Conservation (phyloP, 2,329 filamentous ascomycete species). For the Xylaria sp. region DNA sequence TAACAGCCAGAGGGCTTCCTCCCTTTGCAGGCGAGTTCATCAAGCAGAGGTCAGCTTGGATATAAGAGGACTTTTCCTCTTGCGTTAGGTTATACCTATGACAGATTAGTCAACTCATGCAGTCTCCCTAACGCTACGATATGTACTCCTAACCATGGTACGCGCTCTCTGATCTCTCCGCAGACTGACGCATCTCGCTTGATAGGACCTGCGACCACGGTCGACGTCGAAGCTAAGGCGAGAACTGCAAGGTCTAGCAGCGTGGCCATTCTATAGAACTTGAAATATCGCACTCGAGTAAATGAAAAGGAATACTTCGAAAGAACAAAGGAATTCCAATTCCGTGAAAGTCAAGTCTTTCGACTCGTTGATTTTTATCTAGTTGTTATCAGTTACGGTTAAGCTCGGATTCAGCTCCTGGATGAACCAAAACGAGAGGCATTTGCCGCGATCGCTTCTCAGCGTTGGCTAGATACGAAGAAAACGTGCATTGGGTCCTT, state of each 20-base stretch:
- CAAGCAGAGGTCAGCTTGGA: slow-evolving; percentile 22
- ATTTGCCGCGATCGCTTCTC: neutral
- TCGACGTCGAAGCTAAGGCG: neutral
- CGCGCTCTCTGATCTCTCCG: slow-evolving; percentile 1
- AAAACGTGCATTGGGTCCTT: neutral
- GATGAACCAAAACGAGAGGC: neutral
- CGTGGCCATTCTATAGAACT: neutral
- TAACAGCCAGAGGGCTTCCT: slow-evolving; percentile 1
- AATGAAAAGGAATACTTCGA: too few species aligned
- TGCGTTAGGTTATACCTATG: neutral
- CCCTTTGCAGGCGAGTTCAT: slow-evolving; percentile 13
- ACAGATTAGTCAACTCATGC: neutral
- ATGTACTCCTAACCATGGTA: slow-evolving; percentile 4
- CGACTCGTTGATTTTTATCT: neutral
- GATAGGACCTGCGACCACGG: neutral
- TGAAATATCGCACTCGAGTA: neutral
- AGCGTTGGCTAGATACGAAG: neutral
- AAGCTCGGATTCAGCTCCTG: neutral
- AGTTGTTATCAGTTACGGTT: neutral
- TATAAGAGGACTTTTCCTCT: slow-evolving; percentile 17
- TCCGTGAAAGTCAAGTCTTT: neutral
- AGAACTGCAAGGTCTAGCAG: neutral
- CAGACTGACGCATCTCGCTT: slow-evolving; percentile 13
- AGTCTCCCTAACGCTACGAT: neutral
- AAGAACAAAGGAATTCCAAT: neutral